A percentile compares a stretch with the other conserved stretches of the same genome.
phyloP scores from a whole-genome alignment of 208 protist genomes.

The Angomonas deanei region DNA sequence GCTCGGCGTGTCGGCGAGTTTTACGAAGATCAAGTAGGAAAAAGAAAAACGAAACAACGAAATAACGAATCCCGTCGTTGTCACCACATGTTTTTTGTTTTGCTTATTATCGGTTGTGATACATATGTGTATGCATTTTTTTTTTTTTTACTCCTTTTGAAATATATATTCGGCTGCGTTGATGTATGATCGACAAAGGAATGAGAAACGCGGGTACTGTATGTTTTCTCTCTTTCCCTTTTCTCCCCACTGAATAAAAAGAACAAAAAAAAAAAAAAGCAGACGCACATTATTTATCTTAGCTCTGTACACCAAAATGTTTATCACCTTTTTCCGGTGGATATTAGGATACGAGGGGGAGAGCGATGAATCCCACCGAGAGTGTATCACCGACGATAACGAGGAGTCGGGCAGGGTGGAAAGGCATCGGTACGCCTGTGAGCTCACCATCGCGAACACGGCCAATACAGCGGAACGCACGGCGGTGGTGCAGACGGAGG shows the following conservation, averaged over 20 bases:
- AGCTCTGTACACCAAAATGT: not conserved
- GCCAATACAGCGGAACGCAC: not conserved
- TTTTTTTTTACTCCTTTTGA: too few relatives aligned
- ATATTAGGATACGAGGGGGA: not conserved
- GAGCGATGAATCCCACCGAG: not conserved
- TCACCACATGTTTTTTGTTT: not conserved
- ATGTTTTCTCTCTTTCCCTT: slow-evolving; percentile 13
- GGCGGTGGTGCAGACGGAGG: not conserved
- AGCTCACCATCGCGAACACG: not conserved
- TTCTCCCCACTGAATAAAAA: too few relatives aligned
- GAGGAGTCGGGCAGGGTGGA: not conserved
- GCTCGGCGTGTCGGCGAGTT: slow-evolving; percentile 23
- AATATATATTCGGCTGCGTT: too few relatives aligned
- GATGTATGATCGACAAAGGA: too few relatives aligned
- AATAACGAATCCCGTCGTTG: not conserved
- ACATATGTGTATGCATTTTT: too few relatives aligned
- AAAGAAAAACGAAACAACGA: not conserved
- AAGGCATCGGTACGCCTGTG: not conserved
- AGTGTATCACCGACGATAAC: not conserved
- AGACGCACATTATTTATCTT: not conserved
- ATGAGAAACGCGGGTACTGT: too few relatives aligned
- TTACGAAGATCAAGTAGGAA: slow-evolving; percentile 41
- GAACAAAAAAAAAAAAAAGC: too few relatives aligned
- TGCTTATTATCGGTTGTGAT: not conserved
- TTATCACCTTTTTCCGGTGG: not conserved